Evolutionary conservation across 805 yeast species (phyloP).

Genomic region (Candida silvicultrix): DNA sequence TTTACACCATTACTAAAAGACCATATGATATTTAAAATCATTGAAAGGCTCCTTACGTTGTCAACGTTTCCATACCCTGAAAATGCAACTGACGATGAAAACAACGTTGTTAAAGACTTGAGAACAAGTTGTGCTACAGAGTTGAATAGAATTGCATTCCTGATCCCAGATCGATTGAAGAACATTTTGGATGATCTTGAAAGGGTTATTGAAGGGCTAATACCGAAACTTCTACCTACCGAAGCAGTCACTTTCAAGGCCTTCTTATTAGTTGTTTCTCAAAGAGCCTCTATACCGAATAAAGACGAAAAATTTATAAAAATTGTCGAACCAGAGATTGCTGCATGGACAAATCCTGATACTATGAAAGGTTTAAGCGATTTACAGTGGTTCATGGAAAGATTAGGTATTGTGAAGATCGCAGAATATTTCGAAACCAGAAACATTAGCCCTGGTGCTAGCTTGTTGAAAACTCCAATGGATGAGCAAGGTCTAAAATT

Average conservation of each 20-base stretch:
- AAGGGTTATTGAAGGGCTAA: constrained; percentile 64
- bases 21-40: constrained; percentile 71
- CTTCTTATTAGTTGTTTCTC: constrained; percentile 85
- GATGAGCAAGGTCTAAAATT: constrained; percentile 81
- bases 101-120: constrained; percentile 78
- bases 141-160: constrained; percentile 83
- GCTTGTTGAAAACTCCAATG: constrained; percentile 73
- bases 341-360: constrained; percentile 88
- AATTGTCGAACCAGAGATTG: constrained; percentile 89
- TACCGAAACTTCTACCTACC: constrained; percentile 75
- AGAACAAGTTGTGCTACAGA: constrained; percentile 94
- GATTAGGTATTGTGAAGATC: constrained; percentile 89
- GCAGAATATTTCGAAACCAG: constrained; percentile 84
- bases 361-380: constrained; percentile 87
- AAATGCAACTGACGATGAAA: constrained; percentile 59
- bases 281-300: constrained; percentile 68
- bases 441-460: constrained; percentile 71
- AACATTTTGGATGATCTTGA: constrained; percentile 80
- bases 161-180: constrained; percentile 88
- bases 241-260: constrained; percentile 94
- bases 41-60: constrained; percentile 80
- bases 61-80: constrained; percentile 78
- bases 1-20: constrained; percentile 87
- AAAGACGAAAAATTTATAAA: constrained; percentile 74
- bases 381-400: constrained; percentile 97